Conservation (phyloP, 495 filamentous ascomycete genomes). For the Talaromyces nanjingensis region DNA sequence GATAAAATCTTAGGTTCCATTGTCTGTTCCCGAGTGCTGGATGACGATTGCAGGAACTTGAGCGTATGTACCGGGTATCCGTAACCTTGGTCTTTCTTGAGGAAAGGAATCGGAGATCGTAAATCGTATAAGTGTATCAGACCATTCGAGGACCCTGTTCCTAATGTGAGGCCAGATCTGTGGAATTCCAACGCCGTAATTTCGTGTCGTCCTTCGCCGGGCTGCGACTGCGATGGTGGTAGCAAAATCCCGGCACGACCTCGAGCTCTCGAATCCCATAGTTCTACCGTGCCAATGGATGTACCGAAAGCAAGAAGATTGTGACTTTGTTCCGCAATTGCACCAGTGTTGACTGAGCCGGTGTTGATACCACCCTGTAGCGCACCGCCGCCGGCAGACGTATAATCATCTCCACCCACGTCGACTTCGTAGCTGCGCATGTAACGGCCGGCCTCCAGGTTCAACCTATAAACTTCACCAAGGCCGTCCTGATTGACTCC, state of each 20-base stretch:
- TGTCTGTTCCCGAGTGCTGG: conserved; percentile 49
- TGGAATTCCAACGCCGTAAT: conserved; percentile 86
- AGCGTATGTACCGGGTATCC: conserved; percentile 88
- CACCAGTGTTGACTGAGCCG: conserved; percentile 81
- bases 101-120: conserved; percentile 73
- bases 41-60: conserved; percentile 73
- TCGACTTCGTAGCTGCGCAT: conserved; percentile 77
- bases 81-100: conserved; percentile 94
- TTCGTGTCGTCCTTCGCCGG: conserved; percentile 53
- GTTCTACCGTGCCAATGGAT: conserved; percentile 89
- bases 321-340: conserved; percentile 85
- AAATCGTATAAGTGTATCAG: conserved; percentile 92
- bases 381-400: conserved; percentile 54
- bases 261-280: conserved; percentile 85
- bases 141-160: conserved; percentile 80
- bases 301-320: conserved; percentile 92
- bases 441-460: conserved; percentile 84
- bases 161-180: conserved; percentile 75
- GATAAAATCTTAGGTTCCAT: conserved; percentile 83
- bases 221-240: conserved; percentile 28
- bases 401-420: conserved; percentile 73
- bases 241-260: conserved; percentile 72
- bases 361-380: conserved; percentile 77
- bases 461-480: conserved; percentile 89
- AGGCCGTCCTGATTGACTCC: conserved; percentile 76